Evolutionary conservation across 2,329 filamentous ascomycete species (phyloP), one percentile per base, ranked within the genome.

Genomic region (Diaporthe destruens): DNA sequence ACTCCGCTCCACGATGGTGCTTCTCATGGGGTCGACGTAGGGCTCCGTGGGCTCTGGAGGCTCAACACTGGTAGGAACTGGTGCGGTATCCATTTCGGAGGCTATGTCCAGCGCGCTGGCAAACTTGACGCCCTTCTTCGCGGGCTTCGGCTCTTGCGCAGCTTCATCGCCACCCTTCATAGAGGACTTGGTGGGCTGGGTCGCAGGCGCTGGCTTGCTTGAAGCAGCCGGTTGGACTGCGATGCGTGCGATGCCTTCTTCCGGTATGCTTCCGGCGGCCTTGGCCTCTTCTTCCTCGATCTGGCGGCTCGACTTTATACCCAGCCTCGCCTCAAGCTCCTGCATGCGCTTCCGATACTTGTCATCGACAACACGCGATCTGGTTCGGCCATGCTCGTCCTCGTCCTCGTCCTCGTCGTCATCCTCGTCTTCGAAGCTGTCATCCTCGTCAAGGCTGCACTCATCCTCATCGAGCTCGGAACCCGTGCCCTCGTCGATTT

Each of bases 321-420:
- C 87, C 0, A 98, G 87, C 75, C 91, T 92, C 79, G 92, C 87
- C 81, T 98, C 93, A 6, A 99, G 85, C 76, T 95, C 93, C 56
- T 93, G 87, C 96, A 99, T 98, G 76, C 94, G 89, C 76, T 89
- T 87, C 42, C 91, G 90, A 78, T 97, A 97, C 18, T 93, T 91
- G 55, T 94, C 90, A 20, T 89, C 90, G 67, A 98, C 83, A 16
- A 91, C 86, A 25, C 87, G 87, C 23, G 87, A 86, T 11, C 89
- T 96, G 23, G 89, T 93, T 65, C 94, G 90, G 6, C 96, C 96
- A 78, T 90, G 91, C 74, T 93, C 87, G 78, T 96, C 93, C 74
- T 93, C 87, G 78, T 96, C 93, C 68, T 94, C 92, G n/a, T 89
- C 84, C 5, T 86, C 92, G 20, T 89, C 84, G 5, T 86, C 85